A percentile compares a stretch with the other conserved stretches of the same genome.
phyloP scores from a whole-genome alignment of 805 yeast species.

The Ogataea naganishii region DNA sequence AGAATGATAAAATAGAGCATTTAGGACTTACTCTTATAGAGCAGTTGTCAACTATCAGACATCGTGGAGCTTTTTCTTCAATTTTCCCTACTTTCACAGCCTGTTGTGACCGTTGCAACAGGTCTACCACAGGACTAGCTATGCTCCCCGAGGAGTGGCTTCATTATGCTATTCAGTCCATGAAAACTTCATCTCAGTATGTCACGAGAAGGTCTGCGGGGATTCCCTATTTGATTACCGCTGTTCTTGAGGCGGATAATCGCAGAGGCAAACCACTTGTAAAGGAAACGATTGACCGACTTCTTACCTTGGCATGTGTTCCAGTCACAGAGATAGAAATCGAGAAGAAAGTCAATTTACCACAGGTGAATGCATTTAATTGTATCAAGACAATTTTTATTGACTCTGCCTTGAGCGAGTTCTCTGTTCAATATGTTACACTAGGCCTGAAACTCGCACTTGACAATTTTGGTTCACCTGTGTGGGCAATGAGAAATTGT shows the following conservation, averaged over 20 bases:
- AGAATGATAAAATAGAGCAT: constrained; percentile 18
- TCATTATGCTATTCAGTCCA: constrained; percentile 33
- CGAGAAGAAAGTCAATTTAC: constrained; percentile 55
- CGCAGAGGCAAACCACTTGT: constrained; percentile 28
- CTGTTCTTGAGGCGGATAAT: constrained; percentile 49
- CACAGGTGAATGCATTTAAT: constrained; percentile 92
- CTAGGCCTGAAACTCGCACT: constrained; percentile 55
- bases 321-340: constrained; percentile 40
- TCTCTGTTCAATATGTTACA: constrained; percentile 43
- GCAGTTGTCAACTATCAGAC: constrained; percentile 70
- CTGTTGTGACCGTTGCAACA: constrained; percentile 50
- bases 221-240: constrained; percentile 71
- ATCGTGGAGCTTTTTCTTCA: constrained; percentile 88
- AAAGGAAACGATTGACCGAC: constrained; percentile 37
- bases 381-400: constrained; percentile 67
- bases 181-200: constrained; percentile 48
- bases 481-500: constrained; percentile 88
- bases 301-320: constrained; percentile 45
- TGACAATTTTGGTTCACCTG: constrained; percentile 48
- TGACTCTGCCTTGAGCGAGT: constrained; percentile 57
- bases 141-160: constrained; percentile 51
- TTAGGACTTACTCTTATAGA: constrained; percentile 49
- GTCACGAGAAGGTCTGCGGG: constrained; percentile 93
- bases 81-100: constrained; percentile 73
- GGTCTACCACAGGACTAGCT: constrained; percentile 19